Percentiles rank a stretch among this genome's conserved stretches.
Conservation (phyloP, 164 flowering plant species). For the Nymphaea colorata region DNA sequence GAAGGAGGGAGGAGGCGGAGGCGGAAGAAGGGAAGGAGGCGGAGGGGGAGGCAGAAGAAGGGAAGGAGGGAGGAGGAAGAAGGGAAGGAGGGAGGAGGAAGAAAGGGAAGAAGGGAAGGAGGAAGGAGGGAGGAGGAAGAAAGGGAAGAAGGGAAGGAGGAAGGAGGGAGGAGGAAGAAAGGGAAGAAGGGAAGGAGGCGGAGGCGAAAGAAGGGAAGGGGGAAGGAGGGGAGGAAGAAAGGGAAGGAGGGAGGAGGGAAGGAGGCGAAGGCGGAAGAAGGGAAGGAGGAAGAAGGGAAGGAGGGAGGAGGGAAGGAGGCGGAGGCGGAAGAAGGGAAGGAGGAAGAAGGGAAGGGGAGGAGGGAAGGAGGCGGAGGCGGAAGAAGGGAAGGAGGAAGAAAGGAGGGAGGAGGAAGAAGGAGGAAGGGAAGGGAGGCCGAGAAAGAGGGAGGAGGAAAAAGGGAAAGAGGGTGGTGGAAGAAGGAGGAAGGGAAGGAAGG, state of each 20-base stretch:
- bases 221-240: neutral
- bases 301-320: neutral
- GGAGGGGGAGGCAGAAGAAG: neutral
- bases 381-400: neutral
- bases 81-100: neutral
- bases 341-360: neutral
- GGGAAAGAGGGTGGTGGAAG: neutral
- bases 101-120: neutral
- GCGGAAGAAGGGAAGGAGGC: too few species aligned
- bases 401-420: neutral
- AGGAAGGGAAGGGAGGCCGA: neutral
- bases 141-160: neutral
- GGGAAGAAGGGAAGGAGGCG: neutral
- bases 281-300: neutral
- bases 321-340: neutral
- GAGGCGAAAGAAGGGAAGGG: neutral
- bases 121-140: neutral
- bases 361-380: neutral
- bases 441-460: neutral
- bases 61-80: neutral
- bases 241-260: neutral
- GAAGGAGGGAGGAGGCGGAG: neutral
- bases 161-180: neutral
- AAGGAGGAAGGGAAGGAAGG: neutral
- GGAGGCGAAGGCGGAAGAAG: too few species aligned